phyloP scores from a whole-genome alignment of 495 filamentous ascomycete genomes.

The Ramalina peruviana region DNA sequence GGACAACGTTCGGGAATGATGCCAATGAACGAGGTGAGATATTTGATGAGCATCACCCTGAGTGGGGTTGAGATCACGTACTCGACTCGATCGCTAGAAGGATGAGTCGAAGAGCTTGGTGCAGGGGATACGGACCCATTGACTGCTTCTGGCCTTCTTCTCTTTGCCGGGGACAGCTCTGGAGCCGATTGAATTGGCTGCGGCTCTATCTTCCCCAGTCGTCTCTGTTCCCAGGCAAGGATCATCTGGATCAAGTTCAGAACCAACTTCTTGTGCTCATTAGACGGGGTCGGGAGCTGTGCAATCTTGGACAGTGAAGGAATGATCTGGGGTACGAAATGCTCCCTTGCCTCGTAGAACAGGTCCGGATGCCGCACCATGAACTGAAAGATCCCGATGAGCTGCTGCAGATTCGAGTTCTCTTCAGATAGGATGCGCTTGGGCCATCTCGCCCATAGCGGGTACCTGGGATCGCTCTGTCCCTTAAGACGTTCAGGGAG shows the following conservation, averaged over 20 bases:
- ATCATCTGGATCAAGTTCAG: constrained; percentile 81
- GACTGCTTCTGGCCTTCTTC: constrained; percentile 56
- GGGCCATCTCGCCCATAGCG: constrained; percentile 81
- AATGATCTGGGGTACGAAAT: constrained; percentile 79
- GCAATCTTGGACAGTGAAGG: constrained; percentile 80
- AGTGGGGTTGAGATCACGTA: constrained; percentile 53
- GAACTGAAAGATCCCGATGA: constrained; percentile 95
- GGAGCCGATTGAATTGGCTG: constrained; percentile 38
- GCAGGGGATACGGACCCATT: constrained; percentile 26
- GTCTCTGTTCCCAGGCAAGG: constrained; percentile 81
- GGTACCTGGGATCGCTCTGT: constrained; percentile 42
- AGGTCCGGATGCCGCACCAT: constrained; percentile 81
- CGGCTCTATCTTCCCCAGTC: constrained; percentile 38
- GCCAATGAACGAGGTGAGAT: constrained; percentile 87
- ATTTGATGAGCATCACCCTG: constrained; percentile 70
- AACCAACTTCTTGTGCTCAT: constrained; percentile 84
- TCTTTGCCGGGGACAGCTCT: constrained; percentile 53
- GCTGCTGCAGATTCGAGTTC: constrained; percentile 89
- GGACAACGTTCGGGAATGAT: constrained; percentile 72
- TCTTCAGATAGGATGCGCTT: constrained; percentile 87
- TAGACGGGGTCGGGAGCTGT: constrained; percentile 67
- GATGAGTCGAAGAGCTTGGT: constrained; percentile 33
- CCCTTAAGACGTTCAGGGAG: constrained; percentile 50
- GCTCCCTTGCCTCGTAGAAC: constrained; percentile 89
- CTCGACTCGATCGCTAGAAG: constrained; percentile 43